A percentile compares a stretch with the other conserved stretches of the same genome.
These are phyloP conservation scores for Boletellus emodensis DNA, from an alignment of 768 basidiomycete species.

Conservation along the genomic window DNA sequence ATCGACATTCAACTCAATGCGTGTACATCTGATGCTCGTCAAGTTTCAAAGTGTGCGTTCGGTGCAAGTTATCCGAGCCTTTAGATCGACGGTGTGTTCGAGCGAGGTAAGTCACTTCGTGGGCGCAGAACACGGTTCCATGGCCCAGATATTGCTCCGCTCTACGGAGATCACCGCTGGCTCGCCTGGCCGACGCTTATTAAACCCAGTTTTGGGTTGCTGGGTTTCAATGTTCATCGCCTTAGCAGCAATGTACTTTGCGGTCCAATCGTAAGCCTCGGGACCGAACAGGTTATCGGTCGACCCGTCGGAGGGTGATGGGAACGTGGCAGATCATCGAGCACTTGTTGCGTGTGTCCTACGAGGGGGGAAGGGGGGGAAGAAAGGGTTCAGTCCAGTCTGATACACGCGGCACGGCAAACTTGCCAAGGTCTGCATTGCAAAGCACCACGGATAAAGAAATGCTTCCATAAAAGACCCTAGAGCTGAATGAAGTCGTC, in stretches of 20 bases:
- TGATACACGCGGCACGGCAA: neutral
- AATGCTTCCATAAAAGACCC: neutral
- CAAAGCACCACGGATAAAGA: neutral
- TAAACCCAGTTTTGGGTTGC: constrained; percentile 5
- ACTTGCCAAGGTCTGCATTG: neutral
- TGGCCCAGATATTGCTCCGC: constrained; percentile 14
- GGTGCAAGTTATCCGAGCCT: neutral
- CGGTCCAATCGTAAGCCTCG: neutral
- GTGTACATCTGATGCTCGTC: neutral
- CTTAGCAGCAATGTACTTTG: neutral
- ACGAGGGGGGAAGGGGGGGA: neutral
- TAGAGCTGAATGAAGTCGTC: neutral
- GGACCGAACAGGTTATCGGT: constrained; percentile 2
- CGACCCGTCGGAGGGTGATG: neutral
- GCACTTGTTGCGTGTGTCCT: neutral
- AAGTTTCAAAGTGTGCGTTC: neutral
- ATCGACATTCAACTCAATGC: too few species aligned
- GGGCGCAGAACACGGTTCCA: too few species aligned
- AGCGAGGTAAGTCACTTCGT: too few species aligned
- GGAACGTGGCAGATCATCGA: neutral
- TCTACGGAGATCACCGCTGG: constrained; percentile 6
- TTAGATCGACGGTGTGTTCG: neutral
- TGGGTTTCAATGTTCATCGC: constrained; percentile 2
- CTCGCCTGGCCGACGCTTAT: neutral
- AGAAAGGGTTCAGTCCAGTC: neutral